Evolutionary conservation across 331 rosid species (phyloP).

Genomic region (Prunus yedoensis): DNA sequence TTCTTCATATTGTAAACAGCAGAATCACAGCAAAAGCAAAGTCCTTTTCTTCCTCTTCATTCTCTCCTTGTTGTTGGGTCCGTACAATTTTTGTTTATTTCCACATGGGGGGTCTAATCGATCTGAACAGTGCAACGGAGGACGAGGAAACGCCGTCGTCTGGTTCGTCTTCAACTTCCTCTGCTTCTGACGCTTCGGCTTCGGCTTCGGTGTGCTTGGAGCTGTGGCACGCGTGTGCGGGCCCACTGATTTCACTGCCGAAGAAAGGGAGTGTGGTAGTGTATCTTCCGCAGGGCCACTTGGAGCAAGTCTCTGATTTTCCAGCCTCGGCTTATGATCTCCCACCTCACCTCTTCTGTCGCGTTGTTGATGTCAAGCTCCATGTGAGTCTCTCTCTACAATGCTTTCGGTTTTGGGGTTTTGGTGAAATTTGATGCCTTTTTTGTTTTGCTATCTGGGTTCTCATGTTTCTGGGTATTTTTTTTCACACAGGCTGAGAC

Average conservation of each 20-base stretch:
- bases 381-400: constrained; percentile 49
- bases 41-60: constrained; percentile 18
- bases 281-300: constrained; percentile 91
- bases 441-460: background rate
- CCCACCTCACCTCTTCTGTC: constrained; percentile 89
- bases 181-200: constrained; percentile 9
- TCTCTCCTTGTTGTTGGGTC: background rate
- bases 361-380: constrained; percentile 90
- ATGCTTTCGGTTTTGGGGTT: constrained; percentile 8
- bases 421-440: background rate
- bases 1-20: constrained; percentile 13
- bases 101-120: constrained; percentile 74
- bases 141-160: constrained; percentile 77
- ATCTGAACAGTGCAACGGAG: constrained; percentile 88
- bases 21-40: background rate
- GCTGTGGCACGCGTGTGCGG: constrained; percentile 99
- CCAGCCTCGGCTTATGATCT: constrained; percentile 59
- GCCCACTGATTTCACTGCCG: constrained; percentile 87
- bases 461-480: background rate
- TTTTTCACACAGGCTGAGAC: constrained; percentile 70
- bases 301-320: constrained; percentile 72
- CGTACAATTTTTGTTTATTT: constrained; percentile 22
- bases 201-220: constrained; percentile 78
- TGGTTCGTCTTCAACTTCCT: constrained; percentile 27
- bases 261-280: constrained; percentile 85